Percentiles rank a stretch among this genome's conserved stretches.
These are phyloP conservation scores for Fusarium cicatricum DNA, from an alignment of 2,329 filamentous ascomycete genomes.

Conservation along the genomic window DNA sequence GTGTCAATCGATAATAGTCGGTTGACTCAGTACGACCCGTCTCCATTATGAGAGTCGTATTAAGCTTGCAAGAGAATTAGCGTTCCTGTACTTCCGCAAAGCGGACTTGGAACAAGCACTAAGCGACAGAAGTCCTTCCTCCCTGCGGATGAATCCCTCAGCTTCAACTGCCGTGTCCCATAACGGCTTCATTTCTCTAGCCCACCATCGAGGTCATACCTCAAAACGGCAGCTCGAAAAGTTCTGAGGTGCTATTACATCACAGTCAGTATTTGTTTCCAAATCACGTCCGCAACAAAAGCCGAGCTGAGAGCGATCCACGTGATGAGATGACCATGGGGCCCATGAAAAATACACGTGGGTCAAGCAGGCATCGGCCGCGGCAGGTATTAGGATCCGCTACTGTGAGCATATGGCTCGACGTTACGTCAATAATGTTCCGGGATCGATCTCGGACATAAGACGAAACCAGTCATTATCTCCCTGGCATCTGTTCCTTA, in stretches of 20 bases:
- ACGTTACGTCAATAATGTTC: too few relatives aligned
- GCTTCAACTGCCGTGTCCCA: neutral
- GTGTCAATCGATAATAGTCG: too few relatives aligned
- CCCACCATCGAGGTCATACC: neutral
- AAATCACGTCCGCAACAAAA: neutral
- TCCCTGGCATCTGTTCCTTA: too few relatives aligned
- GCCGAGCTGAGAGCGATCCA: conserved; percentile 19
- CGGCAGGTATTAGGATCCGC: too few relatives aligned
- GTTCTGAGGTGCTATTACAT: conserved; percentile 10
- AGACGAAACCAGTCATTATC: too few relatives aligned
- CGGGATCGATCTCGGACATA: too few relatives aligned
- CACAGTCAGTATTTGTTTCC: neutral
- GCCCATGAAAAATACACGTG: too few relatives aligned
- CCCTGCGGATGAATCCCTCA: neutral
- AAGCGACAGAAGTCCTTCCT: neutral
- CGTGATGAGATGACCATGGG: neutral
- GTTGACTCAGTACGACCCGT: neutral
- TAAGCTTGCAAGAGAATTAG: neutral
- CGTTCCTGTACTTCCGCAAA: neutral
- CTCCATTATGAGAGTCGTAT: neutral
- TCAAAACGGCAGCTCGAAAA: neutral
- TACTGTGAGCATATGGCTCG: too few relatives aligned
- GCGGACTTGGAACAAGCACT: neutral
- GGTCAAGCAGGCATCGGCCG: too few relatives aligned
- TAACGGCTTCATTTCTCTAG: neutral